phyloP scores from a whole-genome alignment of 257 asterid species.

The Solanum corneliomulleri region DNA sequence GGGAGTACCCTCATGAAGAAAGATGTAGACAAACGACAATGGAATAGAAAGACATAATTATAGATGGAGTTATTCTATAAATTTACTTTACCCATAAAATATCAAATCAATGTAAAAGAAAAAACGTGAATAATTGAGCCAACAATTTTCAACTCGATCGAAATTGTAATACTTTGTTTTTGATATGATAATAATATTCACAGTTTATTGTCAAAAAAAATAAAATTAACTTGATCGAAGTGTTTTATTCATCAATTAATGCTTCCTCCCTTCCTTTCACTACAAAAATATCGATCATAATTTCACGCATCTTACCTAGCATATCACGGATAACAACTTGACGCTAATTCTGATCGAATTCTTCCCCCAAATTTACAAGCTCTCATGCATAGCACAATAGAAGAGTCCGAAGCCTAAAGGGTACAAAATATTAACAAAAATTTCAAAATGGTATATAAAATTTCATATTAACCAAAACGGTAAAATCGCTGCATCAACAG shows the following conservation, averaged over 20 bases:
- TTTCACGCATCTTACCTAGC: neutral
- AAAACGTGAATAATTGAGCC: neutral
- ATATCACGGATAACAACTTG: neutral
- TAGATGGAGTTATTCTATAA: neutral
- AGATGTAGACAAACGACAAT: neutral
- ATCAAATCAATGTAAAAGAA: neutral
- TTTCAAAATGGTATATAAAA: too few relatives aligned
- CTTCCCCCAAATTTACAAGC: neutral
- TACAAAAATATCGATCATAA: neutral
- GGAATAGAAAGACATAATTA: neutral
- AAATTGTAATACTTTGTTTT: neutral
- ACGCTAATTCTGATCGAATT: neutral
- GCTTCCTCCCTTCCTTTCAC: neutral
- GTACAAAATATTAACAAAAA: too few relatives aligned
- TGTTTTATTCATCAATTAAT: neutral
- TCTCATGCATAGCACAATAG: neutral
- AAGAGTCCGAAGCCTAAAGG: too few relatives aligned
- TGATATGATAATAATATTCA: too few relatives aligned
- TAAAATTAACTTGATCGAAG: neutral
- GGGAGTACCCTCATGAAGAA: neutral
- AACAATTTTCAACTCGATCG: neutral
- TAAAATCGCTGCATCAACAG: too few relatives aligned
- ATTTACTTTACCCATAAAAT: neutral
- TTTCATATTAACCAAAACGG: too few relatives aligned
- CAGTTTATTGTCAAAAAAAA: too few relatives aligned